Evolutionary conservation across 164 flowering plant species (phyloP).

Genomic region (Sedum album): DNA sequence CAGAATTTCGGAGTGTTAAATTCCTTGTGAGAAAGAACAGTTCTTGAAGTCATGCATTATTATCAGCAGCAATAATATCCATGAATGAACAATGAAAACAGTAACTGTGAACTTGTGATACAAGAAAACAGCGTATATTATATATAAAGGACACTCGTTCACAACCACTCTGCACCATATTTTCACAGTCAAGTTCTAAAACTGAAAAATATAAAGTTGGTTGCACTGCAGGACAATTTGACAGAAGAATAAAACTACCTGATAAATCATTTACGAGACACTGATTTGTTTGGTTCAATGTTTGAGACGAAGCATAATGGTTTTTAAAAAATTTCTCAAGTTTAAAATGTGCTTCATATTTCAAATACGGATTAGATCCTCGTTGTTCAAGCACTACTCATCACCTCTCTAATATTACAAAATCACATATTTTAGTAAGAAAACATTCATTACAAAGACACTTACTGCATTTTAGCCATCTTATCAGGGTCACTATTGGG

Average conservation of each 20-base stretch:
- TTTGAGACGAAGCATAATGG: not conserved
- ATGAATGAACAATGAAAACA: not conserved
- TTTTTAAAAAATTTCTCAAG: not conserved
- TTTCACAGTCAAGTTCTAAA: not conserved
- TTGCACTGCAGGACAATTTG: not conserved
- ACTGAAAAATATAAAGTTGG: not conserved
- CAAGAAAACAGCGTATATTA: too few species aligned
- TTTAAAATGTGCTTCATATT: too few species aligned
- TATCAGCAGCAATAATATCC: too few species aligned
- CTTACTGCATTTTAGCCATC: slow-evolving; percentile 90
- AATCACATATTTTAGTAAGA: not conserved
- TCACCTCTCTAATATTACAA: not conserved
- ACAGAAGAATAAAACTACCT: not conserved
- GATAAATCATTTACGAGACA: not conserved
- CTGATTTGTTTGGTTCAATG: not conserved
- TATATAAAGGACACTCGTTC: not conserved
- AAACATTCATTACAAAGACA: not conserved
- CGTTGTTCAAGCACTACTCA: not conserved
- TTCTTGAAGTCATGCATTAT: too few species aligned
- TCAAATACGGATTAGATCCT: too few species aligned
- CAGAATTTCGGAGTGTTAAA: too few species aligned
- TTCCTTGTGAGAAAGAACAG: too few species aligned
- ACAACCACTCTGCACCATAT: not conserved
- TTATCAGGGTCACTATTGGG: slow-evolving; percentile 69
- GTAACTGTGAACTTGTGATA: not conserved